These are phyloP conservation scores for Termitomyces sp. DNA, from an alignment of 768 basidiomycete species.

Conservation along the genomic window DNA sequence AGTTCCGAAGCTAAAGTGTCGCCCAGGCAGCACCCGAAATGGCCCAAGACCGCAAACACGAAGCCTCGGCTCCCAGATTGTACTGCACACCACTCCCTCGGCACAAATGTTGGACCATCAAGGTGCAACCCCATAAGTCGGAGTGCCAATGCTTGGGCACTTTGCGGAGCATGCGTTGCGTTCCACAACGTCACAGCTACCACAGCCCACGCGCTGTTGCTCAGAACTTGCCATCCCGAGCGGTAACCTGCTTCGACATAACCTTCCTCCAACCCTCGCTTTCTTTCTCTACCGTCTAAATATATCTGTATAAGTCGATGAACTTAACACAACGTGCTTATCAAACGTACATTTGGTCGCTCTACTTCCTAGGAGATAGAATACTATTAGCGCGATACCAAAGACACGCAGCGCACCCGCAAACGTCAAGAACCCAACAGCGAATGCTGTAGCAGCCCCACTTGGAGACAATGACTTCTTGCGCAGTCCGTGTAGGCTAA, in stretches of 20 bases:
- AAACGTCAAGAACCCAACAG: slow-evolving; percentile 71
- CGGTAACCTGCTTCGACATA: slow-evolving; percentile 71
- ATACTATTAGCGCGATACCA: slow-evolving; percentile 61
- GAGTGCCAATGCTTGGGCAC: slow-evolving; percentile 28
- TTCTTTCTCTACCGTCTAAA: slow-evolving; percentile 67
- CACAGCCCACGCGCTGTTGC: slow-evolving; percentile 67
- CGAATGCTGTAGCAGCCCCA: slow-evolving; percentile 72
- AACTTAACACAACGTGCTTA: neutral
- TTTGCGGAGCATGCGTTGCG: slow-evolving; percentile 41
- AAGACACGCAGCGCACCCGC: slow-evolving; percentile 60
- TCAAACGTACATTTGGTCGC: slow-evolving; percentile 70
- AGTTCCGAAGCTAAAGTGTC: slow-evolving; percentile 93
- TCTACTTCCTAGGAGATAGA: slow-evolving; percentile 75
- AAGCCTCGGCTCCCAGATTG: slow-evolving; percentile 52
- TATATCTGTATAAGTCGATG: neutral
- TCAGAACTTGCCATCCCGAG: slow-evolving; percentile 74
- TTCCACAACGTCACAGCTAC: slow-evolving; percentile 62
- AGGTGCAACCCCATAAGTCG: slow-evolving; percentile 19
- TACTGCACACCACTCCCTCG: slow-evolving; percentile 57
- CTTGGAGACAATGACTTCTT: slow-evolving; percentile 71
- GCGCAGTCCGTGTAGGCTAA: slow-evolving; percentile 65
- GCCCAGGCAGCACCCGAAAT: slow-evolving; percentile 84
- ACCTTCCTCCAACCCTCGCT: slow-evolving; percentile 73
- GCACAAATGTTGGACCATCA: slow-evolving; percentile 26
- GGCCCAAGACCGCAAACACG: slow-evolving; percentile 66